Evolutionary conservation across 202 grass and related monocot genomes (phyloP).

Genomic region (Sporobolus alterniflorus): DNA sequence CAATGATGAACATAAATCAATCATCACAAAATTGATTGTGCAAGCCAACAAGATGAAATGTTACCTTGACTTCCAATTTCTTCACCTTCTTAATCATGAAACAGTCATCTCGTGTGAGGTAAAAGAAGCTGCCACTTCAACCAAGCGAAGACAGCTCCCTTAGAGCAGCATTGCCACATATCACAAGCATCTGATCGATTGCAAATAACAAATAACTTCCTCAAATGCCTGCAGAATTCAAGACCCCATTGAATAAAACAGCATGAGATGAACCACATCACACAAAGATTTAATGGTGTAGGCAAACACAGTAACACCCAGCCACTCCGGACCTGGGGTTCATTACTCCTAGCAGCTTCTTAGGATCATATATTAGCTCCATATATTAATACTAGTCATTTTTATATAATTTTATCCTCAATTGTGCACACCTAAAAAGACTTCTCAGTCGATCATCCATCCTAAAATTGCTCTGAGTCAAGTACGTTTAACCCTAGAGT

Average conservation of each 20-base stretch:
- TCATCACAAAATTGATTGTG: neutral
- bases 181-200: slow-evolving; percentile 96
- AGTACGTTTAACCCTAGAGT: too few relatives aligned
- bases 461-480: too few relatives aligned
- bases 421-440: too few relatives aligned
- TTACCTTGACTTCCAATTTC: slow-evolving; percentile 99
- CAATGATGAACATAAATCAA: neutral
- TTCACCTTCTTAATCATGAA: slow-evolving; percentile 99
- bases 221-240: slow-evolving; percentile 81
- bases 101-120: slow-evolving; percentile 90
- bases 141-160: slow-evolving; percentile 96
- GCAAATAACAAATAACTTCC: slow-evolving; percentile 84
- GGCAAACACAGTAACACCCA: too few relatives aligned
- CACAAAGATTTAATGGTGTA: neutral
- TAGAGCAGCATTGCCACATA: slow-evolving; percentile 90
- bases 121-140: slow-evolving; percentile 98
- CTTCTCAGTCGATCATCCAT: too few relatives aligned
- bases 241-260: slow-evolving; percentile 21
- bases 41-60: neutral
- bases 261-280: neutral
- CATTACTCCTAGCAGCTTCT: too few relatives aligned
- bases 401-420: too few relatives aligned
- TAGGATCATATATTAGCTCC: too few relatives aligned
- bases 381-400: too few relatives aligned
- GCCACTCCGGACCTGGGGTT: too few relatives aligned